Conservation (phyloP, 768 basidiomycete species). For the Trametes villosa region DNA sequence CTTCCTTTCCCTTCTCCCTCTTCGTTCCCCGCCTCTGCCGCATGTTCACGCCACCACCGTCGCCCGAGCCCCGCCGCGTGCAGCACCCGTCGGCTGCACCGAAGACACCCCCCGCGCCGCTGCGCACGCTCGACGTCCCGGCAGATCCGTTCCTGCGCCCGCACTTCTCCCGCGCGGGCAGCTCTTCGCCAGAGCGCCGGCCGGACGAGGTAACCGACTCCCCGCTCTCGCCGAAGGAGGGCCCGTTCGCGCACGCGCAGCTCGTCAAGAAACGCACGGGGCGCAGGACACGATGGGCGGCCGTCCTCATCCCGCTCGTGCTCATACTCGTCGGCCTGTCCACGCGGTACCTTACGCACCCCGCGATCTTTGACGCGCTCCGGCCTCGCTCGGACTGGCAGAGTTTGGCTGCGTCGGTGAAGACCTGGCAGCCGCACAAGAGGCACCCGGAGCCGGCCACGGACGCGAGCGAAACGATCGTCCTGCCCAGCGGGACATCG, state of each 20-base stretch:
- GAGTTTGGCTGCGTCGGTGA: slow-evolving; percentile 28
- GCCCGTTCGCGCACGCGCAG: slow-evolving; percentile 7
- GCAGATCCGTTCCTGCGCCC: slow-evolving; percentile 14
- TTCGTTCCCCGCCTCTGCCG: slow-evolving; percentile 3
- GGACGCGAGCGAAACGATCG: slow-evolving; percentile 9
- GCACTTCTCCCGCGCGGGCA: slow-evolving; percentile 1
- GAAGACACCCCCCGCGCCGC: slow-evolving; percentile 1
- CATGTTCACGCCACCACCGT: slow-evolving; percentile 47
- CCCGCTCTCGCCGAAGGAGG: slow-evolving; percentile 14
- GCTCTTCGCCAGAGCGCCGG: slow-evolving; percentile 12
- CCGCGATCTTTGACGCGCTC: slow-evolving; percentile 49
- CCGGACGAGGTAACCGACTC: not conserved
- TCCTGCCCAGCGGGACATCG: slow-evolving; percentile 2
- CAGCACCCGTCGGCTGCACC: slow-evolving; percentile 2
- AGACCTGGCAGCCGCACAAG: slow-evolving; percentile 48
- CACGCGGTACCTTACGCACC: slow-evolving; percentile 55
- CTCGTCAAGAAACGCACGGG: slow-evolving; percentile 47
- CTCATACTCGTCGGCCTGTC: slow-evolving; percentile 59
- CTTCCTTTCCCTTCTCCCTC: slow-evolving; percentile 11
- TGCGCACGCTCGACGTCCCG: slow-evolving; percentile 7
- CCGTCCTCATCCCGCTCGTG: slow-evolving; percentile 58
- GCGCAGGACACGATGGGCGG: slow-evolving; percentile 52
- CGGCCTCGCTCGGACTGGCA: slow-evolving; percentile 22
- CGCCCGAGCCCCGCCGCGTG: slow-evolving; percentile 28
- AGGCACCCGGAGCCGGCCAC: slow-evolving; percentile 39